Conservation (phyloP, 208 protist species). For the Zelonia costaricensis region DNA sequence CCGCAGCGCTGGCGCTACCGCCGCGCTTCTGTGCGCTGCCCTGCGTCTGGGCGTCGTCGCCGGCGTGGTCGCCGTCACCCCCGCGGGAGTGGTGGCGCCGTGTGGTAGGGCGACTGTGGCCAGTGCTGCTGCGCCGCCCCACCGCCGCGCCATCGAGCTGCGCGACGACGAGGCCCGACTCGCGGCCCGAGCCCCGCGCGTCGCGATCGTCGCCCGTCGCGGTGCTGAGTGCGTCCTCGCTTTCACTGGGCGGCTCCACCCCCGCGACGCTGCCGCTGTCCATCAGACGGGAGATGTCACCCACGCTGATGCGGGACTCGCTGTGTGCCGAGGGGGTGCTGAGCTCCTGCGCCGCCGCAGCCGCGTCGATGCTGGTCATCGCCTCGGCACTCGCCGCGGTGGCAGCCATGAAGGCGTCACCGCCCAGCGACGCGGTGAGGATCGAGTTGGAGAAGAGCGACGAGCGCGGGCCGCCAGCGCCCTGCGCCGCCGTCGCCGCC, state of each 20-base stretch:
- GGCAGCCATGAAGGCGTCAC: conserved; percentile 1
- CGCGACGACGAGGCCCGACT: background rate
- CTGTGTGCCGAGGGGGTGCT: conserved; percentile 27
- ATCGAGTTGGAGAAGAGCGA: conserved; percentile 14
- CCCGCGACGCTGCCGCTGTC: conserved; percentile 9
- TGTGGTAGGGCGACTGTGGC: no score
- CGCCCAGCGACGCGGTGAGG: conserved; percentile 14
- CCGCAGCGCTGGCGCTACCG: no score
- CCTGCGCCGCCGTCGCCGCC: background rate
- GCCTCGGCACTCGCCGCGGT: background rate
- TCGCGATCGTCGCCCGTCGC: background rate
- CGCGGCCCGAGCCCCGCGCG: background rate
- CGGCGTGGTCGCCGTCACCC: no score
- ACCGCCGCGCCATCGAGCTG: background rate
- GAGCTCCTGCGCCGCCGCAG: background rate
- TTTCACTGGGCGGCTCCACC: conserved; percentile 11
- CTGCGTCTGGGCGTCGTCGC: no score
- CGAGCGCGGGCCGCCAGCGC: background rate
- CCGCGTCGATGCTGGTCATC: background rate
- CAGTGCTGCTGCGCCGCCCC: no score
- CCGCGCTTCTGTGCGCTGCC: no score
- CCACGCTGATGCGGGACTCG: conserved; percentile 57
- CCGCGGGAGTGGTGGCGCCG: no score
- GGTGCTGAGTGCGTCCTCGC: background rate
- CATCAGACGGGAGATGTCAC: conserved; percentile 43